These are phyloP conservation scores for Penicillium silybi DNA, from an alignment of 495 filamentous ascomycete species.

Conservation along the genomic window DNA sequence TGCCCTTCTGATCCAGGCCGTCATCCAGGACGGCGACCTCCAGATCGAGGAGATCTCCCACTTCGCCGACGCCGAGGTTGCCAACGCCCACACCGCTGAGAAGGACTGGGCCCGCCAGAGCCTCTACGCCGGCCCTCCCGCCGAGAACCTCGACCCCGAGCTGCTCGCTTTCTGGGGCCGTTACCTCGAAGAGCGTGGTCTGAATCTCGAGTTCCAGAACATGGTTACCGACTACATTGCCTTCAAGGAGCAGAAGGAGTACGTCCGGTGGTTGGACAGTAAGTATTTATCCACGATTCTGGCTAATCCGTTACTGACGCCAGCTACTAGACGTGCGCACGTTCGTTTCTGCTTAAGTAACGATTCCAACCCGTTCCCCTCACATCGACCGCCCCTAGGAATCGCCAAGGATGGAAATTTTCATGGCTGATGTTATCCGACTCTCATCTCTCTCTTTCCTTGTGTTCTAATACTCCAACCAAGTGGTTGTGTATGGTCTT, in stretches of 20 bases:
- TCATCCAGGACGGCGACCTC: constrained; percentile 82
- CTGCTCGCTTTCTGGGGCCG: constrained; percentile 87
- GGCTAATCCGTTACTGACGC: constrained; percentile 11
- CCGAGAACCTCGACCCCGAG: constrained; percentile 92
- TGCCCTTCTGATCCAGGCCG: constrained; percentile 79
- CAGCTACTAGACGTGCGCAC: constrained; percentile 57
- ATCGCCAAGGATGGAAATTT: not conserved
- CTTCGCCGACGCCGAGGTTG: constrained; percentile 69
- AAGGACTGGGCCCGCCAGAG: constrained; percentile 66
- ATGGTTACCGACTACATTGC: constrained; percentile 97
- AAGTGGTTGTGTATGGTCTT: not conserved
- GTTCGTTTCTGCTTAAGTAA: constrained; percentile 64
- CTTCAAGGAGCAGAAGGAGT: constrained; percentile 99
- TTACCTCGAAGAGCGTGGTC: constrained; percentile 90
- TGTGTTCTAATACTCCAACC: constrained; percentile 11
- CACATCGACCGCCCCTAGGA: not conserved
- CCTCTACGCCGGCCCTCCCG: constrained; percentile 87
- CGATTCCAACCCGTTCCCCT: not conserved
- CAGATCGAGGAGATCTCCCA: constrained; percentile 89
- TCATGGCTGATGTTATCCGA: not conserved
- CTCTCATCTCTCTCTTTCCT: not conserved
- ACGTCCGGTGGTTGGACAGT: constrained; percentile 83
- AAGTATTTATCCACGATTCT: constrained; percentile 26
- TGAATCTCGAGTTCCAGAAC: constrained; percentile 80
- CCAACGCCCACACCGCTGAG: constrained; percentile 60